Evolutionary conservation across 2,329 filamentous ascomycete genomes (phyloP), one percentile per base, ranked within the genome.

Genomic region (Diaporthe humulicola): DNA sequence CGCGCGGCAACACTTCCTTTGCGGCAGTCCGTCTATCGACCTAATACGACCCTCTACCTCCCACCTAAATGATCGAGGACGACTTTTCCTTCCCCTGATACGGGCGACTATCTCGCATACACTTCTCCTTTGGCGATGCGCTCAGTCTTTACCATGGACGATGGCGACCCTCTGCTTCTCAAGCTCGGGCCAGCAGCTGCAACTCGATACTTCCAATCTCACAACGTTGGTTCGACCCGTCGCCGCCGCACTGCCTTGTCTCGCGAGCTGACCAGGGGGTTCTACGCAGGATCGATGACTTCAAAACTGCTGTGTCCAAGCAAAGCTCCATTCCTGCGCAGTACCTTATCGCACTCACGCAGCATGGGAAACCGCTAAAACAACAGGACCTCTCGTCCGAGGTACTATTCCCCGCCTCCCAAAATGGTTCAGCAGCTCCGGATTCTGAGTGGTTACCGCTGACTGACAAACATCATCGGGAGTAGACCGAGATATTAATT

Each of bases 261-360:
- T 72, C 73, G 48, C 73, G 64, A 58, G 72, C 56, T 72, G 61
- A 75, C 78, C 72, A 80, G 79, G 78, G 78, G 22, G 77, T 76
- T 69, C 36, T 67, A 33, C 64, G 28, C 79, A 95, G 93, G 74
- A 90, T 98, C 82, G 96, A 98, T 85, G 93, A 94, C 77, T 91
- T 98, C 79, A 95, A 94, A 84, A 86, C 89, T 84, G 97, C 95
- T 92, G 93, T 98, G 79, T 89, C 93, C 76, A 90, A 90, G 79
- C 91, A 93, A 80, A 93, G 92, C 71, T 90, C 91, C 57, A 95
- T 99, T 78, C 90, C 94, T 22, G 82, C 90, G 54, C 90, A 94
- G 79, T 92, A 94, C 84, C 94, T 98, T 83, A 96, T 99, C 78
- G 89, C 96, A 78, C 91, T 99, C 85, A 98, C 95, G 19, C 89